Conservation (phyloP, 768 basidiomycete species). For the Infundibulicybe gibba region DNA sequence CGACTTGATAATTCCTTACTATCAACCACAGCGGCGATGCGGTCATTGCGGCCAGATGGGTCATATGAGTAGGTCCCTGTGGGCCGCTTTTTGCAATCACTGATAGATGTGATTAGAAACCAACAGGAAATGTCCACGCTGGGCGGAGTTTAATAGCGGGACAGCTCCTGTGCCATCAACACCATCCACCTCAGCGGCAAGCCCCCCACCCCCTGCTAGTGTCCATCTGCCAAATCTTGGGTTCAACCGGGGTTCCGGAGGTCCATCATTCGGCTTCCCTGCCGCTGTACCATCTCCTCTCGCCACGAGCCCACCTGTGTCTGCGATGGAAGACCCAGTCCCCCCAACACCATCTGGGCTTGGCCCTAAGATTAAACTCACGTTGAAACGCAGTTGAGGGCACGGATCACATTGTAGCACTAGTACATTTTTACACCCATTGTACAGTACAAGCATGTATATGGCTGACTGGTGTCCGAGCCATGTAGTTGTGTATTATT, state of each 20-base stretch:
- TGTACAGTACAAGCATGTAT: too few species aligned
- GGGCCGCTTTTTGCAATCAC: slow-evolving; percentile 5
- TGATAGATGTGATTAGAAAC: slow-evolving; percentile 58
- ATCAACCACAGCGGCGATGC: slow-evolving; percentile 66
- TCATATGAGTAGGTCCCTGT: slow-evolving; percentile 82
- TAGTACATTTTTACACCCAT: too few species aligned
- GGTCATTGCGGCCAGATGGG: slow-evolving; percentile 97
- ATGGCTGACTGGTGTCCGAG: too few species aligned
- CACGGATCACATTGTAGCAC: neutral
- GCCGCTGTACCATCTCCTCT: slow-evolving; percentile 66
- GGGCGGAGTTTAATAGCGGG: slow-evolving; percentile 92
- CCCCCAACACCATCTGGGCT: slow-evolving; percentile 32
- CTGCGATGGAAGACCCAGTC: slow-evolving; percentile 46
- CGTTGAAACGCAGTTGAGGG: slow-evolving; percentile 46
- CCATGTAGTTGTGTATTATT: too few species aligned
- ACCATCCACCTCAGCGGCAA: slow-evolving; percentile 41
- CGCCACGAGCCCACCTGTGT: slow-evolving; percentile 72
- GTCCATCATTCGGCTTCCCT: slow-evolving; percentile 46
- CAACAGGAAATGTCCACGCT: slow-evolving; percentile 93
- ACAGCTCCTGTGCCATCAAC: slow-evolving; percentile 49
- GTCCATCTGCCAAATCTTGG: slow-evolving; percentile 43
- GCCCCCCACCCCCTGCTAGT: slow-evolving; percentile 39
- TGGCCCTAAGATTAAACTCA: slow-evolving; percentile 65
- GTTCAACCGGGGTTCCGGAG: slow-evolving; percentile 50
- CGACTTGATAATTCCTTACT: slow-evolving; percentile 4